Percentiles rank a stretch among this genome's conserved stretches.
Conservation (phyloP, 352 stramenopile species). For the Phytopythium chamaehyphon region DNA sequence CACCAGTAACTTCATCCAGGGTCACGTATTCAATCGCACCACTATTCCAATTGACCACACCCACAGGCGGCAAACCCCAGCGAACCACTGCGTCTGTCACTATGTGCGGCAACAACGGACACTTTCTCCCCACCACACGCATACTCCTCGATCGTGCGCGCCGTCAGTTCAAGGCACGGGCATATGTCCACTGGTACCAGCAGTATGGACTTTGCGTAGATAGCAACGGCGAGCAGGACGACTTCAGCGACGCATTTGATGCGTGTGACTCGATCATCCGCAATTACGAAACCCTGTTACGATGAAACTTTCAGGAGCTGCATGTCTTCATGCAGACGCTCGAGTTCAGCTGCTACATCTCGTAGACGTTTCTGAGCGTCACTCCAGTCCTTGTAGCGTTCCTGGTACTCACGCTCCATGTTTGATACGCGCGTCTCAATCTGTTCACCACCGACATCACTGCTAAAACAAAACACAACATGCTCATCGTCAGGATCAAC, state of each 20-base stretch:
- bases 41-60: conserved; percentile 15
- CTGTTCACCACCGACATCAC: background rate
- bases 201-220: conserved; percentile 34
- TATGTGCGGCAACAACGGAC: conserved; percentile 48
- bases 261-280: conserved; percentile 27
- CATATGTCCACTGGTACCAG: conserved; percentile 63
- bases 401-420: conserved; percentile 3
- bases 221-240: conserved; percentile 23
- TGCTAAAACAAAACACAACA: background rate
- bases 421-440: background rate
- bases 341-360: conserved; percentile 3
- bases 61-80: background rate
- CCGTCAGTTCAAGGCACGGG: conserved; percentile 34
- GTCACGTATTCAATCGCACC: conserved; percentile 11
- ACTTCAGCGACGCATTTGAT: conserved; percentile 45
- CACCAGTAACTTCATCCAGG: conserved; percentile 8
- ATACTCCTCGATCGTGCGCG: conserved; percentile 42
- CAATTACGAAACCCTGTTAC: conserved; percentile 37
- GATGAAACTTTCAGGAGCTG: conserved; percentile 5
- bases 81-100: conserved; percentile 27
- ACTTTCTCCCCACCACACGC: conserved; percentile 30
- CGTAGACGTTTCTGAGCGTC: conserved; percentile 1
- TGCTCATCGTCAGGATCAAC: background rate
- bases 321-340: background rate
- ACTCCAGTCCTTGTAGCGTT: background rate